These are phyloP conservation scores for Microsporum audouinii DNA, from an alignment of 2,329 filamentous ascomycete genomes.

Conservation along the genomic window DNA sequence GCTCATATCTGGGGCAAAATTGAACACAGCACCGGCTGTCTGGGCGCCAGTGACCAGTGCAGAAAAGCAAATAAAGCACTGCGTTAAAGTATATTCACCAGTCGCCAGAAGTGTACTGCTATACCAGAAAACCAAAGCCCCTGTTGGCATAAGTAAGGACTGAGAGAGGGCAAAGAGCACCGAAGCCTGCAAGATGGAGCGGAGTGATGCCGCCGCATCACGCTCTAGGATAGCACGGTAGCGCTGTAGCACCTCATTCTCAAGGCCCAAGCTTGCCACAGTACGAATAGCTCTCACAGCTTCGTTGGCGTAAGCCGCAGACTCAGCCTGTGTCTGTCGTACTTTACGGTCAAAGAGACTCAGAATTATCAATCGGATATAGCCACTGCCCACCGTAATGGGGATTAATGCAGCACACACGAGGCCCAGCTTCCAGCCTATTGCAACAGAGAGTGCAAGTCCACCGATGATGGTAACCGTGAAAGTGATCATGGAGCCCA, in stretches of 20 bases:
- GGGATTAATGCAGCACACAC: slow-evolving; percentile 72
- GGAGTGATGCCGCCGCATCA: neutral
- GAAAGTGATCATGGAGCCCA: slow-evolving; percentile 75
- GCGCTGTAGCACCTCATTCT: slow-evolving; percentile 61
- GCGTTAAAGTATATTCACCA: slow-evolving; percentile 62
- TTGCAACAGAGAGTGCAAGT: slow-evolving; percentile 53
- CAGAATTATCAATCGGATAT: slow-evolving; percentile 74
- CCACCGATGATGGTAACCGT: slow-evolving; percentile 66
- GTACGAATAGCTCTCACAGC: slow-evolving; percentile 88
- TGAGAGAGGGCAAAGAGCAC: slow-evolving; percentile 73
- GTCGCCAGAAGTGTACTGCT: slow-evolving; percentile 64
- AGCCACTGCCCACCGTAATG: slow-evolving; percentile 64
- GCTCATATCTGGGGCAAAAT: slow-evolving; percentile 81
- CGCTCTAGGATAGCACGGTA: slow-evolving; percentile 56
- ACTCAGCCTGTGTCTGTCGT: slow-evolving; percentile 65
- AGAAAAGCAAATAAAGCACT: slow-evolving; percentile 86
- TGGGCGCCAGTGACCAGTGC: slow-evolving; percentile 83
- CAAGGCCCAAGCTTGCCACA: slow-evolving; percentile 78
- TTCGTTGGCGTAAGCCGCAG: slow-evolving; percentile 80
- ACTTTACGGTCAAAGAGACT: slow-evolving; percentile 66
- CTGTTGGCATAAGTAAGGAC: slow-evolving; percentile 68
- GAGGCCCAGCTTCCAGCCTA: slow-evolving; percentile 79
- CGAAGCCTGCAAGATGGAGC: slow-evolving; percentile 51
- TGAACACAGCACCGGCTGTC: slow-evolving; percentile 80
- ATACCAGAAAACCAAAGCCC: slow-evolving; percentile 88